Base-by-base conservation (phyloP, 345 rosid species). In the Rubroshorea leprosula region DNA sequence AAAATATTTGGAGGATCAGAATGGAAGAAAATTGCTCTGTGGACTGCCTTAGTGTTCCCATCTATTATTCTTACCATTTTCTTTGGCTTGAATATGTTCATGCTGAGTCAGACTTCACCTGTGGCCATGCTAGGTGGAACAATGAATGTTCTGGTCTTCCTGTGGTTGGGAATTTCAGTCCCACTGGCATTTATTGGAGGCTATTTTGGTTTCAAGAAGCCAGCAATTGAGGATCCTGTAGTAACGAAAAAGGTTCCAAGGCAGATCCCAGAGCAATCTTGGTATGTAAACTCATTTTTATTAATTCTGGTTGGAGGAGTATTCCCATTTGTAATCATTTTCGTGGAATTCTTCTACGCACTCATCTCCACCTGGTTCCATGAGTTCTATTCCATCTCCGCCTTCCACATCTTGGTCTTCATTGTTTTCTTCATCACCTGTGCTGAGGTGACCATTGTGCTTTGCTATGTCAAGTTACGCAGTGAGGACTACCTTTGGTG, bases 351-450 rank as follows among this genome's bases (percentile, higher is more conserved):
- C 19, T 86, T 86, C 83, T 86, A 83, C 82, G 81, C 83, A 68
- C 84, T 86, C 26, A 86, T 90, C 64, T 86, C 95, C 9, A 86
- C 83, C 72, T 86, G 95, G 95, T 90, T 86, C 60, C 83, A 86
- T 67, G 88, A 86, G 67, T 86, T 81, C 72, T 86, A 86, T 78
- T 86, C 83, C 82, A 86, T 86, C 75, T 86, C 83, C 14, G 95
- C 90, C 1, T 80, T 86, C 84, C 84, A 83, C 23, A 81, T 86
- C 81, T 71, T 86, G 13, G 95, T 86, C 9, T 80, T 86, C 58
- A 47, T 75, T 8, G 83, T 86, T 69, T 90, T 86, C 54, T 50
- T 86, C 2, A 70, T 83, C 54, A 86, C 95, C 0, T 86, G 90
- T 20, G 90, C 95, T 0, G 95, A 86, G 63, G 83, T 86, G 29